Conservation (phyloP, 1,139 yeast genomes). For the Pichia sp. region DNA sequence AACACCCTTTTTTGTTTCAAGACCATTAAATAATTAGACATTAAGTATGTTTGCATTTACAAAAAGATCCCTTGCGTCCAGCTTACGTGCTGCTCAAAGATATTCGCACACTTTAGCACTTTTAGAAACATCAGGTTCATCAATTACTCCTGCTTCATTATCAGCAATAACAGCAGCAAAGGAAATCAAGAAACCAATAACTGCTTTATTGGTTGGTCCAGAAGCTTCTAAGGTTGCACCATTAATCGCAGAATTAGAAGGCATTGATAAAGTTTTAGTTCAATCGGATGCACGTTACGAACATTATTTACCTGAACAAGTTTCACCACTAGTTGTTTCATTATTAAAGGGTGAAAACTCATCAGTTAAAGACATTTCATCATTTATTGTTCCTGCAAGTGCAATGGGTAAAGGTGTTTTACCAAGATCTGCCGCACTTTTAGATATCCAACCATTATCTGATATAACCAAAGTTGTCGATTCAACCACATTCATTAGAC, state of each 20-base stretch:
- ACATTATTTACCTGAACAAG: constrained; percentile 59
- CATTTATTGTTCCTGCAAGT: constrained; percentile 75
- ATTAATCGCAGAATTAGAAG: constrained; percentile 36
- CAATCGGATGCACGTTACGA: constrained; percentile 45
- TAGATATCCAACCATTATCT: constrained; percentile 83
- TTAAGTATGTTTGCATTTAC: constrained; percentile 4
- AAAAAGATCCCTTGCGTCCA: neutral
- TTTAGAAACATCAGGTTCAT: constrained; percentile 54
- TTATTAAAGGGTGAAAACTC: constrained; percentile 37
- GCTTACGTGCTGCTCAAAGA: constrained; percentile 1
- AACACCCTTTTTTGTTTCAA: neutral
- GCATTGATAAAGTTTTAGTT: constrained; percentile 42
- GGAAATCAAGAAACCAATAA: constrained; percentile 56
- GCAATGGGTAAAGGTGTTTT: constrained; percentile 81
- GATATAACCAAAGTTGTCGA: constrained; percentile 68
- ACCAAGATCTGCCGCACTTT: constrained; percentile 80
- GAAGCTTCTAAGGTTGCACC: constrained; percentile 38
- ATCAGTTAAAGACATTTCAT: constrained; percentile 52
- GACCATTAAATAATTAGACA: neutral
- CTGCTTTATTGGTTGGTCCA: constrained; percentile 56
- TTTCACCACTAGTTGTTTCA: constrained; percentile 51
- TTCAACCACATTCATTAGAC: constrained; percentile 70
- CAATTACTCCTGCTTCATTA: constrained; percentile 60
- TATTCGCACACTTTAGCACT: constrained; percentile 53
- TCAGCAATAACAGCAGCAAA: constrained; percentile 62